Evolutionary conservation across 129 eudicot genomes (phyloP), one percentile per base, ranked within the genome.

Genomic region (Erigeron canadensis): DNA sequence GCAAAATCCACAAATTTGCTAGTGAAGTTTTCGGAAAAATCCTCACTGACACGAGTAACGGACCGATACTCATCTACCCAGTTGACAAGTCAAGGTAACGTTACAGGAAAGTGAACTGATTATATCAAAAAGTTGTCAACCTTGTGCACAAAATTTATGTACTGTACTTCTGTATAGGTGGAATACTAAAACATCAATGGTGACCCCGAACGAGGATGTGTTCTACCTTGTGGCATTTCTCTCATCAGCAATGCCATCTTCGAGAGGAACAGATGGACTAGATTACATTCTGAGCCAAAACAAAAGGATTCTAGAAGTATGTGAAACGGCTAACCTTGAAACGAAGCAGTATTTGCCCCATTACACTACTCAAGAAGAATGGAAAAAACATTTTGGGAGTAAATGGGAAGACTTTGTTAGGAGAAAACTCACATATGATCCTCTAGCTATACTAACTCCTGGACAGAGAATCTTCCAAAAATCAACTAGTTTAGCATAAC

Each of bases 1-100:
- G 86, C 78, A 84, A 75, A 34, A 84, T 95, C 42, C 84, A 84
- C 66, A 77, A 58, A 10, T 95, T 95, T 69, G 87, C 95, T 55
- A 41, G 37, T 57, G 84, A 86, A 79, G 97, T 95, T 37, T 95
- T 95, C 18, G 96, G 97, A 22, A 86, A 88, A 45, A 95, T 95
- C 57, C 86, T 95, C n/a, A 80, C 86, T n/a, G 97, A 90, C 76
- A 82, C 89, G 6, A 90, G 94, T 91, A 90, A 79, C 67, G 99
- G 99, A 57, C 99, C 99, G 53, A 81, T 95, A 74, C 89, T 95
- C 65, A 88, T 95, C 73, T 95, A 95, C 80, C 99, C 99, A 1
- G 91, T 90, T 74, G 88, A 95, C 83, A 87, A 95, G 80, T 87
- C 97, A 11, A 88, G 91, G 99, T 95, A 88, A 51, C 22, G 17